A percentile compares a stretch with the other conserved stretches of the same genome.
phyloP scores from a whole-genome alignment of 768 basidiomycete species.

The Pleurotus ostreatus region DNA sequence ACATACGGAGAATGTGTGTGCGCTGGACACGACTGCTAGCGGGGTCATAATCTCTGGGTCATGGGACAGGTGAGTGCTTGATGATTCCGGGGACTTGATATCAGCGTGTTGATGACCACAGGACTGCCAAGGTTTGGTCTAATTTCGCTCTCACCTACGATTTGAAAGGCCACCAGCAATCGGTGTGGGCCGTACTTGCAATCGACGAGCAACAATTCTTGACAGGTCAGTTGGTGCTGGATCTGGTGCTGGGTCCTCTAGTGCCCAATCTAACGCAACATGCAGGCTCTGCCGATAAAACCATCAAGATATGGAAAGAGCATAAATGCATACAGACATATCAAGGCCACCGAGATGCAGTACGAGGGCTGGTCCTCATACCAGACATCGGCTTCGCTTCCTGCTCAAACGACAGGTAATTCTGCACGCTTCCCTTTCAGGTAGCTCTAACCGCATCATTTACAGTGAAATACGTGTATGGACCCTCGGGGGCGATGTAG shows the following conservation, averaged over 20 bases:
- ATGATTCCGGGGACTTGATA: background rate
- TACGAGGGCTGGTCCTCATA: slow-evolving; percentile 77
- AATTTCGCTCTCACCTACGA: slow-evolving; percentile 68
- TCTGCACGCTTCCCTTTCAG: background rate
- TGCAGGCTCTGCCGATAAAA: slow-evolving; percentile 90
- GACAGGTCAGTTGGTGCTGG: slow-evolving; percentile 56
- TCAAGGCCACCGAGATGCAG: slow-evolving; percentile 86
- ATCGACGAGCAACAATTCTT: slow-evolving; percentile 73
- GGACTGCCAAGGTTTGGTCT: slow-evolving; percentile 94
- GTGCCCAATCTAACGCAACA: background rate
- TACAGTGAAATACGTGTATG: slow-evolving; percentile 88
- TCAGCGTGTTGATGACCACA: slow-evolving; percentile 23
- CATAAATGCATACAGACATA: slow-evolving; percentile 75
- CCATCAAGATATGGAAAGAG: slow-evolving; percentile 84
- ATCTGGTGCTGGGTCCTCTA: background rate
- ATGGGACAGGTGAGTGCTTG: slow-evolving; percentile 82
- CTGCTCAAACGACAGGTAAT: slow-evolving; percentile 89
- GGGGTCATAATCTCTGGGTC: slow-evolving; percentile 93
- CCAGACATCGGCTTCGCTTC: slow-evolving; percentile 92
- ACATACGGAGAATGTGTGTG: slow-evolving; percentile 88
- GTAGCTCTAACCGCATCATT: slow-evolving; percentile 1
- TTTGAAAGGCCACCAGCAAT: slow-evolving; percentile 82
- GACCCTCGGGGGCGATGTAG: slow-evolving; percentile 75
- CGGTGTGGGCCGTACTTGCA: slow-evolving; percentile 91
- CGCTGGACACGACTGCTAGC: slow-evolving; percentile 63